Percentiles rank a stretch among this genome's conserved stretches.
These are phyloP conservation scores for Prillingera fragicola DNA, from an alignment of 1,284 basidiomycete genomes.

Conservation along the genomic window DNA sequence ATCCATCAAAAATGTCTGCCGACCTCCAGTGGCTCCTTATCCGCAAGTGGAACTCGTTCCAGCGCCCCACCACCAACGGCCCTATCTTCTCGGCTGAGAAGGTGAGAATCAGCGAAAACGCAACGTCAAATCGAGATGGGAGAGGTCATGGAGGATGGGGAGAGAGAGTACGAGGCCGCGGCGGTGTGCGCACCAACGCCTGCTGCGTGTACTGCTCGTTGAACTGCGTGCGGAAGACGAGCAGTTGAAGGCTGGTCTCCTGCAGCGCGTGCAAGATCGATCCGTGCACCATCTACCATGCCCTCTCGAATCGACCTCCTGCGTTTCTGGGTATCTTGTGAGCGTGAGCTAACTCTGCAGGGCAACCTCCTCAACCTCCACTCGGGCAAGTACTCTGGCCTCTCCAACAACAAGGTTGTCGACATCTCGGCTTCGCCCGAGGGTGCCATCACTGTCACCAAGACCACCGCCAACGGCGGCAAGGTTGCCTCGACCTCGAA, in stretches of 20 bases:
- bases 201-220: too few species aligned
- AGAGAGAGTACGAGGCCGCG: background rate
- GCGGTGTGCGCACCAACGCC: background rate
- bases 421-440: slow-evolving; percentile 58
- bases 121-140: background rate
- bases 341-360: slow-evolving; percentile 51
- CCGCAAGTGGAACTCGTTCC: slow-evolving; percentile 80
- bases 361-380: slow-evolving; percentile 81
- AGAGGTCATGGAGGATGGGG: background rate
- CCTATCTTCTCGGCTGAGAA: slow-evolving; percentile 77
- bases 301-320: too few species aligned
- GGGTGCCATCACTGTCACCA: slow-evolving; percentile 60
- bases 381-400: slow-evolving; percentile 82
- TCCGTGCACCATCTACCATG: too few species aligned
- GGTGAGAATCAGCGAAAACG: slow-evolving; percentile 52
- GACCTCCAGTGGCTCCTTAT: slow-evolving; percentile 88
- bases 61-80: slow-evolving; percentile 71
- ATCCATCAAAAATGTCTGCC: slow-evolving; percentile 38
- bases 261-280: too few species aligned
- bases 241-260: too few species aligned
- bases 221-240: too few species aligned
- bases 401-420: slow-evolving; percentile 75
- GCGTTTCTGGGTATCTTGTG: too few species aligned
- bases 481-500: slow-evolving; percentile 39
- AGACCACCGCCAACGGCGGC: slow-evolving; percentile 59